Evolutionary conservation across 148 eudicot species (phyloP), one percentile per base, ranked within the genome.

Genomic region (Vaccinium myrtillus): DNA sequence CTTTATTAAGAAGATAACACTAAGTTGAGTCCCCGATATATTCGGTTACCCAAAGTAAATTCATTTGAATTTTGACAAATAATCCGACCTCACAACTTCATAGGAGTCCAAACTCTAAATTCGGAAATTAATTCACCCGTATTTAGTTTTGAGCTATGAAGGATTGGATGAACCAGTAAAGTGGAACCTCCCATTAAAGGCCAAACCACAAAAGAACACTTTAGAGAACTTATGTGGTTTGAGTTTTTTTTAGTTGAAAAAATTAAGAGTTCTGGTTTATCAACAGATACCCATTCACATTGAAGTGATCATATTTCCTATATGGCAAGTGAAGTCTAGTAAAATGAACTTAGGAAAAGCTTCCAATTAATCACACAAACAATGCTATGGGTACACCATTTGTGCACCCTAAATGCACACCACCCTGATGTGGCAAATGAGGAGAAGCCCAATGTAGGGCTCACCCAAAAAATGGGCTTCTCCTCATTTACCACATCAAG

Each of bases 281-380:
- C 51, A 74, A 74, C 50, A 39, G 43, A 74, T 43, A 74, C 51
- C 50, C 49, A 43, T 39, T 74, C 23, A 74, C 50, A 8, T 36
- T 43, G n/a, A 74, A 74, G 77, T 19, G 77, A 74, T 15, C 2
- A 11, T 19, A 19, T 18, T 43, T 74, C 23, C 43, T 2, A 7
- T 71, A 39, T 15, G 78, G 78, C 51, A 75, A 75, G 51, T 43
- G 23, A 75, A 5, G 46, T 71, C 50, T 36, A 48, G 15, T 53
- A 6, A 53, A 78, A 78, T 48, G 9, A 53, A 43, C 19, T 50
- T 8, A n/a, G 78, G 36, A 36, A 21, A 48, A 51, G 43, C 19
- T 75, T 43, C 39, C 48, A 56, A n/a, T 15, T 18, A 76, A 50
- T 21, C 75, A 86, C 78, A 95, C 97, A 0, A 27, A 27, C 30